Evolutionary conservation across 2,329 filamentous ascomycete species (phyloP).

Genomic region (Pseudocercospora fijiensis): DNA sequence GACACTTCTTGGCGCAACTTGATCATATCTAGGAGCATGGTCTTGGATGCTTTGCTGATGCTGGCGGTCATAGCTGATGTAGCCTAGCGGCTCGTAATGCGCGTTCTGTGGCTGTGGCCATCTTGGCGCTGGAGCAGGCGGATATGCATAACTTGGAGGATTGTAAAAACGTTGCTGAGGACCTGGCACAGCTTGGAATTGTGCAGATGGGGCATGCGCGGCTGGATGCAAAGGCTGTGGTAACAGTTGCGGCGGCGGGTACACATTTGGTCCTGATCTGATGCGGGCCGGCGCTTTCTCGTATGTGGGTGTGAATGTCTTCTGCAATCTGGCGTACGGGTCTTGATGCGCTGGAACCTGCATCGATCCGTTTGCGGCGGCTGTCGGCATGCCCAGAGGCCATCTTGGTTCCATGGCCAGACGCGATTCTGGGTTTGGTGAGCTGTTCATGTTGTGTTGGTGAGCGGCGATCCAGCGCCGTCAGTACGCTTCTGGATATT

Average conservation of each 20-base stretch:
- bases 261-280: not conserved
- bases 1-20: not conserved
- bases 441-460: not conserved
- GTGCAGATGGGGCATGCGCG: not conserved
- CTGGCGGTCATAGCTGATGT: not conserved
- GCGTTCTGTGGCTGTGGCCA: not conserved
- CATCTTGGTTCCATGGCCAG: not conserved
- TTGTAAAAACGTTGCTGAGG: not conserved
- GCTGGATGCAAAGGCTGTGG: not conserved
- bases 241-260: not conserved
- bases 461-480: not conserved
- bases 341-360: not conserved
- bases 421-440: not conserved
- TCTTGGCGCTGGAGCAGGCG: not conserved
- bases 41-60: not conserved
- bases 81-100: not conserved
- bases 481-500: not conserved
- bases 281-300: not conserved
- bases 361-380: not conserved
- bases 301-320: not conserved
- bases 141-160: not conserved
- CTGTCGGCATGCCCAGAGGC: slow-evolving; percentile 1
- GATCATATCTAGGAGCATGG: not conserved
- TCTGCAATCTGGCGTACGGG: not conserved
- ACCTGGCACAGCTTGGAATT: not conserved